A percentile compares a stretch with the other conserved stretches of the same genome.
These are phyloP conservation scores for Neoboletus brunneissimus DNA, from an alignment of 768 basidiomycete genomes.

Conservation along the genomic window DNA sequence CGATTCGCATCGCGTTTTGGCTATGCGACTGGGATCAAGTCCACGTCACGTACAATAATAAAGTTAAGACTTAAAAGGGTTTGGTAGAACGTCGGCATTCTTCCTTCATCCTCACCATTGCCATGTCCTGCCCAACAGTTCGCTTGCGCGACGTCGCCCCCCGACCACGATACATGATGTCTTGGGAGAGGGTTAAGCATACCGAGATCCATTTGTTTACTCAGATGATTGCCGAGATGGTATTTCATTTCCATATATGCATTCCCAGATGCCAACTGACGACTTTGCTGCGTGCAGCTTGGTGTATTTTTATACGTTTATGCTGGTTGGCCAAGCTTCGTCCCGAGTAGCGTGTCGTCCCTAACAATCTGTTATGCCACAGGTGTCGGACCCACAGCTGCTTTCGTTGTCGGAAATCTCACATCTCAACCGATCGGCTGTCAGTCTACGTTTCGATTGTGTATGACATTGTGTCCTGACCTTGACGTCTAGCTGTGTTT, in stretches of 20 bases:
- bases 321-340: conserved; percentile 35
- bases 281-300: conserved; percentile 34
- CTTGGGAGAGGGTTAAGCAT: conserved; percentile 52
- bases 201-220: conserved; percentile 48
- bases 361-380: background rate
- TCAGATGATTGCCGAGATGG: conserved; percentile 62
- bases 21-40: background rate
- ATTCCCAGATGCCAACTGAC: background rate
- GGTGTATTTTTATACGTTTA: conserved; percentile 64
- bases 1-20: conserved; percentile 1
- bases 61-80: conserved; percentile 6
- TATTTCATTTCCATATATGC: conserved; percentile 24
- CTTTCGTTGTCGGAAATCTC: conserved; percentile 48
- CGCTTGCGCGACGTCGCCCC: conserved; percentile 43
- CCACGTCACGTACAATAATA: background rate
- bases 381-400: conserved; percentile 57
- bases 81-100: background rate
- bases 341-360: background rate
- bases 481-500: conserved; percentile 41
- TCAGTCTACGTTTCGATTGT: conserved; percentile 31
- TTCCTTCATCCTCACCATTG: background rate
- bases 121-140: conserved; percentile 30
- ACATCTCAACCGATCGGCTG: conserved; percentile 46
- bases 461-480: background rate
- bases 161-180: conserved; percentile 38